A percentile compares a stretch with the other conserved stretches of the same genome.
Conservation (phyloP, 805 yeast species). For the Ogataea saltuana region DNA sequence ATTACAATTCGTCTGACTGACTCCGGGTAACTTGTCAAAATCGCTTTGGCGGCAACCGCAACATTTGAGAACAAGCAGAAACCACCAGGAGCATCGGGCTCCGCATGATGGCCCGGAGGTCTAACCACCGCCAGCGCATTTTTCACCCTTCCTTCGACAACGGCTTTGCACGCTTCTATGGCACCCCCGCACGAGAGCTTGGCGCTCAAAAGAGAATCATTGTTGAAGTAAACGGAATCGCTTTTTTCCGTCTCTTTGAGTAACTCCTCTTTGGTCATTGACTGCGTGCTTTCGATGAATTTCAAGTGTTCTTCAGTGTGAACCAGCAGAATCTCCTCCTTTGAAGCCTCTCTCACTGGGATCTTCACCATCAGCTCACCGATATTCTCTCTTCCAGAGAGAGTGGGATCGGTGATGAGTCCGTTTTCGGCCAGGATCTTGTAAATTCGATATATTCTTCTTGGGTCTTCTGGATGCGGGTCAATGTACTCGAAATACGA, state of each 20-base stretch:
- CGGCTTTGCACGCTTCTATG: slow-evolving; percentile 94
- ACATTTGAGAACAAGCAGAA: slow-evolving; percentile 95
- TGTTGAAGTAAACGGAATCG: slow-evolving; percentile 93
- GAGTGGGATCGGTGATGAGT: slow-evolving; percentile 72
- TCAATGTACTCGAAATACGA: slow-evolving; percentile 92
- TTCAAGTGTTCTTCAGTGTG: slow-evolving; percentile 81
- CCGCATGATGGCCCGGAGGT: slow-evolving; percentile 99
- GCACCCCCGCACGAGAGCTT: slow-evolving; percentile 95
- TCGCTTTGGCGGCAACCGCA: slow-evolving; percentile 91
- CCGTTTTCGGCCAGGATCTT: slow-evolving; percentile 95
- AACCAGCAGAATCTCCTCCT: slow-evolving; percentile 82
- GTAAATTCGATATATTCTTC: slow-evolving; percentile 91
- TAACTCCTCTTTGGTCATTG: slow-evolving; percentile 75
- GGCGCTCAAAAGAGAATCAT: slow-evolving; percentile 85
- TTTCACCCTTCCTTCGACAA: slow-evolving; percentile 87
- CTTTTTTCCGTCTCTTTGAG: slow-evolving; percentile 85
- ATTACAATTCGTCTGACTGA: slow-evolving; percentile 80
- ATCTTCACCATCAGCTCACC: slow-evolving; percentile 87
- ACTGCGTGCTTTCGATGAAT: slow-evolving; percentile 70
- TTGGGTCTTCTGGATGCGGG: slow-evolving; percentile 98
- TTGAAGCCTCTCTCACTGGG: slow-evolving; percentile 86
- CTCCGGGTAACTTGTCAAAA: slow-evolving; percentile 82
- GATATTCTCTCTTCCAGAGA: slow-evolving; percentile 69
- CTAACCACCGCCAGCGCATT: slow-evolving; percentile 93
- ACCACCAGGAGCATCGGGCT: slow-evolving; percentile 96